Percentiles rank a stretch among this genome's conserved stretches.
Conservation (phyloP, 1,139 yeast genomes). For the Sugiyamaella xylanicola region DNA sequence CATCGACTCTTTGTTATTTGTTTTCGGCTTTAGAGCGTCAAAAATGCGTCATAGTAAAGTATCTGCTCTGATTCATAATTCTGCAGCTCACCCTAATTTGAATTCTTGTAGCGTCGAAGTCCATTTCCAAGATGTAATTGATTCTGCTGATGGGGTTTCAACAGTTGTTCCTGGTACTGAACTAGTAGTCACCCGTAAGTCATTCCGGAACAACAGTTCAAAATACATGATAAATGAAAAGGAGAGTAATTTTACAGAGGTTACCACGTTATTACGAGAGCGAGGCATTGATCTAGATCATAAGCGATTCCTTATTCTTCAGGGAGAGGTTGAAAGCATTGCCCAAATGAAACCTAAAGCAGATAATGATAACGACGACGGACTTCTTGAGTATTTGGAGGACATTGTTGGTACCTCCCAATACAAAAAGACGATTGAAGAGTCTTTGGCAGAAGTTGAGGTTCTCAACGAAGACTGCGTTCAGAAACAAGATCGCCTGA, state of each 20-base stretch:
- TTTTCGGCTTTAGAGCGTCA: constrained; percentile 93
- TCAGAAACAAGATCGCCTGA: constrained; percentile 79
- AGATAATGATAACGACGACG: constrained; percentile 89
- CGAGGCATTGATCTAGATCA: constrained; percentile 95
- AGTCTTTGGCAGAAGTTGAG: constrained; percentile 60
- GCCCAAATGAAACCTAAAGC: constrained; percentile 99
- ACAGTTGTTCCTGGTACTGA: constrained; percentile 56
- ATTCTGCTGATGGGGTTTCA: constrained; percentile 51
- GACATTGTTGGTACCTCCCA: constrained; percentile 94
- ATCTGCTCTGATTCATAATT: constrained; percentile 85
- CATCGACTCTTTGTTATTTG: constrained; percentile 92
- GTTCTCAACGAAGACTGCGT: constrained; percentile 73
- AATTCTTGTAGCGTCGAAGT: constrained; percentile 88
- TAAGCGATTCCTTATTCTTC: constrained; percentile 88
- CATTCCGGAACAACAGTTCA: constrained; percentile 73
- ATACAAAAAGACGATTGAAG: constrained; percentile 77
- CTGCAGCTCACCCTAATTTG: constrained; percentile 64
- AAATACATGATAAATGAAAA: constrained; percentile 73
- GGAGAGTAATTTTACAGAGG: constrained; percentile 75
- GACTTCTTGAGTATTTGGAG: constrained; percentile 88
- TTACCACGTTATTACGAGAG: constrained; percentile 70
- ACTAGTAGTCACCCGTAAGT: constrained; percentile 76
- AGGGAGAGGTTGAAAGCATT: constrained; percentile 97
- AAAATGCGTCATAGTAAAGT: constrained; percentile 96
- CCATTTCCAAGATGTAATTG: constrained; percentile 80